These are phyloP conservation scores for Mycoemilia scoparia DNA, from an alignment of 192 early-diverging fungal species.

Conservation along the genomic window DNA sequence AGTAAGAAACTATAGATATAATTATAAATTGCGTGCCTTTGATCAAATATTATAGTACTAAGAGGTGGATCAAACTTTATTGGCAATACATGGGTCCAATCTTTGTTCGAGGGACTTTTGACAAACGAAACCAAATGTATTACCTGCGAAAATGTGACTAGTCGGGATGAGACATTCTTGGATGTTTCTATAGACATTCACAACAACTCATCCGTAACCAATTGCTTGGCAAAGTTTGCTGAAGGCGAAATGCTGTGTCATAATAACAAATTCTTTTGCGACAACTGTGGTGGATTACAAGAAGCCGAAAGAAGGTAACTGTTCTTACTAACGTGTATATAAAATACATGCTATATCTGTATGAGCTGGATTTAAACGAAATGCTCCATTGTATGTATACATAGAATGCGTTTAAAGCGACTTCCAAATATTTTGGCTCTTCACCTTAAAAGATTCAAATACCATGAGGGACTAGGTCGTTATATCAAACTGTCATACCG, in stretches of 20 bases:
- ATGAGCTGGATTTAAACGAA: neutral
- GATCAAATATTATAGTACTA: neutral
- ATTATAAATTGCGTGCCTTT: neutral
- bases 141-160: slow-evolving; percentile 89
- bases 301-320: slow-evolving; percentile 94
- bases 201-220: slow-evolving; percentile 83
- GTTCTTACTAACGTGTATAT: no score
- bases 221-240: slow-evolving; percentile 91
- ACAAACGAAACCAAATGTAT: slow-evolving; percentile 96
- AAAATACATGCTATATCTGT: no score
- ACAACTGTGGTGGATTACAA: slow-evolving; percentile 81
- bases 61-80: slow-evolving; percentile 7
- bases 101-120: slow-evolving; percentile 82
- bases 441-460: slow-evolving; percentile 97
- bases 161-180: slow-evolving; percentile 82
- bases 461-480: slow-evolving; percentile 74
- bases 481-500: slow-evolving; percentile 91
- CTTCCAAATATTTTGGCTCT: slow-evolving; percentile 88
- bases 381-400: slow-evolving; percentile 6
- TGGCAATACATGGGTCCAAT: slow-evolving; percentile 74
- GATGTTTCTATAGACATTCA: slow-evolving; percentile 95
- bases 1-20: neutral
- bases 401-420: slow-evolving; percentile 91
- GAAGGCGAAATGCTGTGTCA: slow-evolving; percentile 84
- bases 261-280: slow-evolving; percentile 97